phyloP scores from a whole-genome alignment of 1,284 basidiomycete species.

The Puccinia coronata region DNA sequence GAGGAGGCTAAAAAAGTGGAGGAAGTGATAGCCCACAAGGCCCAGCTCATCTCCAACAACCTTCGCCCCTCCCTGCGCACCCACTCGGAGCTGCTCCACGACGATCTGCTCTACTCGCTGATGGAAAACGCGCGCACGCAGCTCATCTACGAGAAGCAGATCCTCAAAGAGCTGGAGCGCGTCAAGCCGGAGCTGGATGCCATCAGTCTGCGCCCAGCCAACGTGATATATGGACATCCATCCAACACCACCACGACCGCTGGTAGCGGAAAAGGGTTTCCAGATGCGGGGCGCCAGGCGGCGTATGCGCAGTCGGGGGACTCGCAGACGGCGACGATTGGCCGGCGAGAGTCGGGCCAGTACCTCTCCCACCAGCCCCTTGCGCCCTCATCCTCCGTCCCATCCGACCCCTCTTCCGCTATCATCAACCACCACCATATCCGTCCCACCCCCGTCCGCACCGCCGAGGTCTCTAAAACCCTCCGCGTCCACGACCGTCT shows the following conservation, averaged over 20 bases:
- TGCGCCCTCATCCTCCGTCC: background rate
- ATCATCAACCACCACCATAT: slow-evolving; percentile 23
- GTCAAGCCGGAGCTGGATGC: slow-evolving; percentile 71
- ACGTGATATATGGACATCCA: slow-evolving; percentile 53
- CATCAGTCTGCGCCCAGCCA: slow-evolving; percentile 61
- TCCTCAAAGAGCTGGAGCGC: slow-evolving; percentile 81
- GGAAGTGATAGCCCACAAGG: slow-evolving; percentile 73
- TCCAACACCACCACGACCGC: background rate
- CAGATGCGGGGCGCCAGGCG: too few species aligned
- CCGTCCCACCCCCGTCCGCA: background rate
- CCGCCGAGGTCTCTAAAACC: slow-evolving; percentile 17
- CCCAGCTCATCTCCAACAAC: slow-evolving; percentile 86
- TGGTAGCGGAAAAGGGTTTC: too few species aligned
- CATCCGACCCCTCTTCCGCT: background rate
- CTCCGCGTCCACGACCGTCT: background rate
- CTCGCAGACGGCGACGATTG: background rate
- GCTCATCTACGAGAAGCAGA: slow-evolving; percentile 83
- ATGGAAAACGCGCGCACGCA: slow-evolving; percentile 86
- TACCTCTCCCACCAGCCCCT: too few species aligned
- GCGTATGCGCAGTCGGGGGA: background rate
- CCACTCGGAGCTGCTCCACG: slow-evolving; percentile 79
- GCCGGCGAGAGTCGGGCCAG: too few species aligned
- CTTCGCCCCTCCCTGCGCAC: slow-evolving; percentile 77
- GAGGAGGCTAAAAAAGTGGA: slow-evolving; percentile 91
- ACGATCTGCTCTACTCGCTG: slow-evolving; percentile 80